Evolutionary conservation across 2,329 filamentous ascomycete species (phyloP), one percentile per base, ranked within the genome.

Genomic region (Aureobasidium vineae): DNA sequence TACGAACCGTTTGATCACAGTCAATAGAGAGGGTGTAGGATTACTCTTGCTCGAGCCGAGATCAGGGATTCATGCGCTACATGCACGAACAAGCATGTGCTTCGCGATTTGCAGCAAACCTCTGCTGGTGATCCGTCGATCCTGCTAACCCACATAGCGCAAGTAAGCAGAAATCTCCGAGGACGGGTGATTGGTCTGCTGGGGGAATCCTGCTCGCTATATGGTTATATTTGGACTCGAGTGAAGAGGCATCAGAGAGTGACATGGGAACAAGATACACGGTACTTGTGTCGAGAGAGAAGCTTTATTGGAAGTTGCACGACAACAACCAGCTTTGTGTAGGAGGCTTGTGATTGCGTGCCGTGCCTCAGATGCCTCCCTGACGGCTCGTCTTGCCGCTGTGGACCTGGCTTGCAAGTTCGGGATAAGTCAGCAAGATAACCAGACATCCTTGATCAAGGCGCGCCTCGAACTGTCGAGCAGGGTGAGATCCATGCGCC

Each of bases 91-190:
- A 63, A 36, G 59, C 59, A 63, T 61, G 59, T 13, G 45, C 45
- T 63, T 23, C 21, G 21, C 31, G 23, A 26, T 10, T 41, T 52
- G 59, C 43, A 63, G 43, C 45, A 63, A 28, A 63, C 45, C 43
- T 52, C 45, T 63, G 59, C 45, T 41, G 59, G 33, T 52, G 59
- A 63, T 63, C 59, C 45, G 45, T 52, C 59, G 59, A 63, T 63
- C 59, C 59, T 63, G 36, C 59, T 23, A 63, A 50, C 45, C 33
- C 41, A 47, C 45, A 52, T 40, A 31, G 49, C 38, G 49, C 49
- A 41, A 43, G 61, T 64, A 28, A 64, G 61, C 61, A 45, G 26
- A 64, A 64, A n/a, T 64, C 38, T 45, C 61, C 61, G 61, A 43
- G 16, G 11, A 4, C 23, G 61, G 13, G 31, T 54, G 31, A 64